Base-by-base conservation (phyloP, 1,284 basidiomycete species). In the Puccinia horiana region DNA sequence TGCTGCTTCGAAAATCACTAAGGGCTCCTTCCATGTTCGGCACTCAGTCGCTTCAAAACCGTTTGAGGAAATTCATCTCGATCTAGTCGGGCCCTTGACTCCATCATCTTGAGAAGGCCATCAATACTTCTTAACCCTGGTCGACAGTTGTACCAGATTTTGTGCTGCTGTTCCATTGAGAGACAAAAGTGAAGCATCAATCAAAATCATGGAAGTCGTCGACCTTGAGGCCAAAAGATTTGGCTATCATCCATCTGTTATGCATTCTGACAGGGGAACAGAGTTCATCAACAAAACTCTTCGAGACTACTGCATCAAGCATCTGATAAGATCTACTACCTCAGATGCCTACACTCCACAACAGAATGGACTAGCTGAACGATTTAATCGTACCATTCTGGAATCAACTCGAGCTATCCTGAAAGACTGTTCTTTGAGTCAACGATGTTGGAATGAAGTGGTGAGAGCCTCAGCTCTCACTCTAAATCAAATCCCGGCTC, bases 301-400 rank as follows among this genome's bases (percentile, higher is more conserved):
- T 9, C 5, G 20, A 3, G 20, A 14, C 3, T 67, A 40, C 9
- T 67, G 26, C n/a, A 16, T 26, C 1, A n/a, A 58, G 4, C 5
- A 69, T 23, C 6, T 69, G 5, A 69, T 69, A 9, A n/a, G 40
- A 9, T 40, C 42, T 16, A 14, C 2, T n/a, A 44, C 26, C 26
- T 69, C 26, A 2, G 67, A 69, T 40, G 67, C 40, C 9, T 69
- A 67, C 29, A 67, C 63, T 1, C 63, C 63, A 8, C 63, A 67
- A 42, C 63, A 67, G 29, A 67, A 67, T 26, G 67, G 67, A 26
- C 40, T 69, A 2, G 67, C 67, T 26, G 67, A 69, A 47, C 8
- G 67, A 16, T 72, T 72, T 18, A 72, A 72, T 16, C 11, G 69
- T 29, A 72, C 42, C 5, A 49, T 72, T 4, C 42, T 72, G 1